Evolutionary conservation across 805 yeast genomes (phyloP).

Genomic region (Hanseniaspora singularis): DNA sequence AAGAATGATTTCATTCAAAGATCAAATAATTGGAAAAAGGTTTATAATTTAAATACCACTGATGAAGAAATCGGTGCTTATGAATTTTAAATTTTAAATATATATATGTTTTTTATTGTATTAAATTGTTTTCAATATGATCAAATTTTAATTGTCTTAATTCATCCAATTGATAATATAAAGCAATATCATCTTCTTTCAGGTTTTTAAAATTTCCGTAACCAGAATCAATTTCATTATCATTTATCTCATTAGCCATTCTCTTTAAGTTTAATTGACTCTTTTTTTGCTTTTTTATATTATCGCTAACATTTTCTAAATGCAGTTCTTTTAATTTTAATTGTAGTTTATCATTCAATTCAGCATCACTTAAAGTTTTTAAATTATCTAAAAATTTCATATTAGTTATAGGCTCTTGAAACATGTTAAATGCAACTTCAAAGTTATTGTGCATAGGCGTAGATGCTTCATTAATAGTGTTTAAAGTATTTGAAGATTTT

Average conservation of each 20-base stretch:
- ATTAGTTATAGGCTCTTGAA: slow-evolving; percentile 1
- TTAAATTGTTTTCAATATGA: not conserved
- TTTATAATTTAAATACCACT: not conserved
- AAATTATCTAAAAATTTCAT: slow-evolving; percentile 14
- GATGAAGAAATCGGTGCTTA: slow-evolving; percentile 9
- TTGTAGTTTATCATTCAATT: slow-evolving; percentile 23
- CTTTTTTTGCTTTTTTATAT: slow-evolving; percentile 20
- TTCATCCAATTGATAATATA: slow-evolving; percentile 11
- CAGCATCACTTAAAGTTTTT: slow-evolving; percentile 23
- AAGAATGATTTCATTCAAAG: slow-evolving; percentile 49
- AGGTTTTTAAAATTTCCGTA: slow-evolving; percentile 4
- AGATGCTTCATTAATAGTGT: not conserved
- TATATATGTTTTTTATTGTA: not conserved
- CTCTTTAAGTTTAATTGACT: slow-evolving; percentile 17
- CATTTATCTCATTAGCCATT: slow-evolving; percentile 25
- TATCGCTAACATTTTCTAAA: slow-evolving; percentile 20
- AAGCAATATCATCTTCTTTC: slow-evolving; percentile 7
- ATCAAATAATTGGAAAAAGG: slow-evolving; percentile 60
- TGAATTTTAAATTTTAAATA: slow-evolving; percentile 1
- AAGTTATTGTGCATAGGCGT: not conserved
- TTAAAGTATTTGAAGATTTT: not conserved
- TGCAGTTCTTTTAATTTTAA: slow-evolving; percentile 25
- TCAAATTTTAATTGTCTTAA: slow-evolving; percentile 1
- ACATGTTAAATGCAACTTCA: not conserved
- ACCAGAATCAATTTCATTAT: slow-evolving; percentile 18